Percentiles rank a stretch among this genome's conserved stretches.
Evolutionary conservation across 441 rosid genomes (phyloP).

Genomic region (Brassica hybrid): DNA sequence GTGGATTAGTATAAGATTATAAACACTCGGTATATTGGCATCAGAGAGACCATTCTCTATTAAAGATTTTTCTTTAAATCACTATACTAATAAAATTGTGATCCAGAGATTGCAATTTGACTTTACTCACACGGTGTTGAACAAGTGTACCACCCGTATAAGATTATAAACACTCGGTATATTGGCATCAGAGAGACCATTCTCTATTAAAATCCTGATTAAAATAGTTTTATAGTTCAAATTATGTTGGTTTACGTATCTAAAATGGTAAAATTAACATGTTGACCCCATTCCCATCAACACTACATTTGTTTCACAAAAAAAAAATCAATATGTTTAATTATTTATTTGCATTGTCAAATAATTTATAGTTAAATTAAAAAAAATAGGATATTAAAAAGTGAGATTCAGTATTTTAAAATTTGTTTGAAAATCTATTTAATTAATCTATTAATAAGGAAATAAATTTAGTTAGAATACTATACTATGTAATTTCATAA

Average conservation of each 20-base stretch:
- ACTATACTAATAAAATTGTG: background rate
- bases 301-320: background rate
- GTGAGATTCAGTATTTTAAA: background rate
- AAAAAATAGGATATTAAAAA: background rate
- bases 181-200: background rate
- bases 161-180: background rate
- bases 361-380: background rate
- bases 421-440: background rate
- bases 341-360: background rate
- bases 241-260: background rate
- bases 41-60: background rate
- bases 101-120: slow-evolving; percentile 15
- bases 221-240: background rate
- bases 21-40: background rate
- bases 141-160: slow-evolving; percentile 10
- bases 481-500: background rate
- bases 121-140: background rate
- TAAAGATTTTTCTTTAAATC: too few species aligned
- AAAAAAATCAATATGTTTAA: too few species aligned
- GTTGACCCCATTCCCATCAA: background rate
- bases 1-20: background rate
- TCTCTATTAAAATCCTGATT: background rate
- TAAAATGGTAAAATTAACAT: background rate
- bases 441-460: background rate
- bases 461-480: background rate